Percentiles rank a stretch among this genome's conserved stretches.
Evolutionary conservation across 2,329 filamentous ascomycete genomes (phyloP).

Genomic region (Botrytis aclada): DNA sequence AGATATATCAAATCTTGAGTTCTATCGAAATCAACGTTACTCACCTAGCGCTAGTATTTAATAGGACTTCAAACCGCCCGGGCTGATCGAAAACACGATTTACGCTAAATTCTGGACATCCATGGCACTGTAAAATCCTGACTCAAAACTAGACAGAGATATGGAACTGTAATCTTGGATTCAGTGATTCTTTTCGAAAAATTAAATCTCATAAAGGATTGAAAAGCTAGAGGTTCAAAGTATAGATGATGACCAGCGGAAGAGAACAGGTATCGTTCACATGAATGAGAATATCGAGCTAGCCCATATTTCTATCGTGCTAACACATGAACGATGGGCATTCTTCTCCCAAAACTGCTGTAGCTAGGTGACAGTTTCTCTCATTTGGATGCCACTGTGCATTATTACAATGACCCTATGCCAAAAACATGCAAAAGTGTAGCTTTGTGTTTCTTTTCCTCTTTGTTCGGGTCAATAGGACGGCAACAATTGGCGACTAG

Average conservation of each 20-base stretch:
- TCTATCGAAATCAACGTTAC: neutral
- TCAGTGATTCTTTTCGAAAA: neutral
- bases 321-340: neutral
- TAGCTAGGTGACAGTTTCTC: neutral
- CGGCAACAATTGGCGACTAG: neutral
- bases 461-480: neutral
- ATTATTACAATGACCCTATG: neutral
- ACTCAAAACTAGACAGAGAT: too few relatives aligned
- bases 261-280: neutral
- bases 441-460: neutral
- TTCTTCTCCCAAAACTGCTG: neutral
- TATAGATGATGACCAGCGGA: neutral
- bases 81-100: too few relatives aligned
- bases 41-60: neutral
- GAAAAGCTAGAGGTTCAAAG: neutral
- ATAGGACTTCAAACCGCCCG: neutral
- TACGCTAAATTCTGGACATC: neutral
- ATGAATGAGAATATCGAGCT: neutral
- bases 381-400: neutral
- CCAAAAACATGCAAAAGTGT: constrained; percentile 14
- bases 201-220: neutral
- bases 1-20: neutral
- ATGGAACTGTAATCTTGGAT: neutral
- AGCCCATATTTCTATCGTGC: neutral
- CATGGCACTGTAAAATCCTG: neutral